Percentiles rank a stretch among this genome's conserved stretches.
These are phyloP conservation scores for Pseudovirgaria hyperparasitica DNA, from an alignment of 2,329 filamentous ascomycete species.

Conservation along the genomic window DNA sequence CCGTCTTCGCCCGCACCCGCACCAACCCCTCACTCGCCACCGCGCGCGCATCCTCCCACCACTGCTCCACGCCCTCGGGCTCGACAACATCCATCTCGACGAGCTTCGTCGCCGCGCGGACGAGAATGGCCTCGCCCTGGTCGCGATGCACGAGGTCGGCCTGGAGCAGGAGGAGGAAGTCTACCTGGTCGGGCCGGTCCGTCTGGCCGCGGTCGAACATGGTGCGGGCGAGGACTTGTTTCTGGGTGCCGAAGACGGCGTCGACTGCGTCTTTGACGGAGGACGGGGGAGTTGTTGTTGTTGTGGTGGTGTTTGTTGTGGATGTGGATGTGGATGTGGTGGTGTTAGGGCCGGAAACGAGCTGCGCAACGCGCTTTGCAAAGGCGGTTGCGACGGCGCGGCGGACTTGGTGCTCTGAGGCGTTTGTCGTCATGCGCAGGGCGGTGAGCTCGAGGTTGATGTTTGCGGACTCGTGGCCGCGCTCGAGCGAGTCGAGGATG, in stretches of 20 bases:
- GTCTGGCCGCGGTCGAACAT: constrained; percentile 43
- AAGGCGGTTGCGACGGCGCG: constrained; percentile 77
- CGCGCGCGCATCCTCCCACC: constrained; percentile 72
- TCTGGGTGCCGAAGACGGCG: constrained; percentile 36
- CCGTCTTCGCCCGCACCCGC: constrained; percentile 58
- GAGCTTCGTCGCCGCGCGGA: constrained; percentile 70
- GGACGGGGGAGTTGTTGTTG: no score
- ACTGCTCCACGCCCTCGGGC: constrained; percentile 75
- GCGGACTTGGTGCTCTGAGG: constrained; percentile 78
- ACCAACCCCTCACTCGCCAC: constrained; percentile 55
- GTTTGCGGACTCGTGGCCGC: constrained; percentile 61
- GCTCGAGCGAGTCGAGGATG: constrained; percentile 72
- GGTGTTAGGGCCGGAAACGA: constrained; percentile 33
- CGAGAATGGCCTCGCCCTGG: constrained; percentile 55
- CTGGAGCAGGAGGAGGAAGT: constrained; percentile 73
- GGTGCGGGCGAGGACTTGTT: constrained; percentile 45
- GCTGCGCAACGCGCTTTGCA: constrained; percentile 64
- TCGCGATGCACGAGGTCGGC: constrained; percentile 57
- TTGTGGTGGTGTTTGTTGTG: constrained; percentile 5
- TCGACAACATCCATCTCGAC: constrained; percentile 77
- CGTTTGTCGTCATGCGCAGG: constrained; percentile 80
- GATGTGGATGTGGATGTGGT: no score
- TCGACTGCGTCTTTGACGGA: constrained; percentile 27
- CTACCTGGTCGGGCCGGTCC: constrained; percentile 59
- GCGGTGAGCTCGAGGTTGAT: constrained; percentile 91